Evolutionary conservation across 2,329 filamentous ascomycete species (phyloP).

Genomic region (Chrysoporthe austroafricana): DNA sequence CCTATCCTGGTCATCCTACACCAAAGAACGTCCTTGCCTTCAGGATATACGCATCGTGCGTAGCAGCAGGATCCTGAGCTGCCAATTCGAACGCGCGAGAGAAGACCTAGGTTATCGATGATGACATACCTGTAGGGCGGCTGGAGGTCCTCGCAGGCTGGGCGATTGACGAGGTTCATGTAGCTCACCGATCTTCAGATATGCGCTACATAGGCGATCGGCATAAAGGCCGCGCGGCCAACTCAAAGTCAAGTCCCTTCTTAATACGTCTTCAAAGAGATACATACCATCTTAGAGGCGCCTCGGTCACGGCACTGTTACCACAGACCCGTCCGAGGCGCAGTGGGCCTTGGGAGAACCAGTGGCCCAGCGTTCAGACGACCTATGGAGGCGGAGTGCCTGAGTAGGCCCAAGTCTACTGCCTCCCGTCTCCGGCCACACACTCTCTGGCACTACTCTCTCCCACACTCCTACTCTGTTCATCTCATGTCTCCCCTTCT

Average conservation of each 20-base stretch:
- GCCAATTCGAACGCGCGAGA: neutral
- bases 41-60: neutral
- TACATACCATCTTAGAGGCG: neutral
- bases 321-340: neutral
- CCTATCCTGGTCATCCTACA: neutral
- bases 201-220: neutral
- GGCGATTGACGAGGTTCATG: neutral
- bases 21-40: neutral
- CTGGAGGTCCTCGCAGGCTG: neutral
- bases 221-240: neutral
- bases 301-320: neutral
- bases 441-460: neutral
- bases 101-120: neutral
- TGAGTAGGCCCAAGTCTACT: neutral
- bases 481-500: neutral
- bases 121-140: neutral
- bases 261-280: constrained; percentile 2
- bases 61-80: too few species aligned
- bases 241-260: neutral
- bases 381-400: neutral
- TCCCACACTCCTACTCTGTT: neutral
- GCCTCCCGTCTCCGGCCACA: neutral
- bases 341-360: neutral
- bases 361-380: neutral
- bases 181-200: neutral